These are phyloP conservation scores for Diaporthe destruens DNA, from an alignment of 2,329 filamentous ascomycete genomes.

Conservation along the genomic window DNA sequence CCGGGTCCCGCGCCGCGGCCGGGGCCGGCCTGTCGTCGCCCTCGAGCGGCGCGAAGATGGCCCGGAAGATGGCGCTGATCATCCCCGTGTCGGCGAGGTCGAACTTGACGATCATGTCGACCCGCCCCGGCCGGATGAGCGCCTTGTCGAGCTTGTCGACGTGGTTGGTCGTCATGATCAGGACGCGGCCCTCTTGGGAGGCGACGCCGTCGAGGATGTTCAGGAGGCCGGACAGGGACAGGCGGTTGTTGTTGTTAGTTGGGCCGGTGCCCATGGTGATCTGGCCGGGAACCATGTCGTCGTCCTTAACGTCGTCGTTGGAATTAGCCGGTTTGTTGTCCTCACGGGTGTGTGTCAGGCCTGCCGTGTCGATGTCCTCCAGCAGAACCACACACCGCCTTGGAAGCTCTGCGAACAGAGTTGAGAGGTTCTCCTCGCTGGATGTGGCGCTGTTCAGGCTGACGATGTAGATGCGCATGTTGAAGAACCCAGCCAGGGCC, in stretches of 20 bases:
- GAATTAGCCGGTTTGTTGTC: constrained; percentile 34
- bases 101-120: constrained; percentile 72
- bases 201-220: constrained; percentile 84
- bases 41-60: constrained; percentile 67
- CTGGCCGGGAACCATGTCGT: constrained; percentile 34
- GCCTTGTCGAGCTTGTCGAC: constrained; percentile 72
- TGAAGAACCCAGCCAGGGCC: constrained; percentile 77
- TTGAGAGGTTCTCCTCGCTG: constrained; percentile 74
- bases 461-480: constrained; percentile 79
- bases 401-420: constrained; percentile 76
- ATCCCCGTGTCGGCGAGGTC: constrained; percentile 66
- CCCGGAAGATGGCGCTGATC: constrained; percentile 66
- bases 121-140: constrained; percentile 71
- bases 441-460: constrained; percentile 73
- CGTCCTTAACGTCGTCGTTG: constrained; percentile 41
- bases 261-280: constrained; percentile 20
- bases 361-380: constrained; percentile 82
- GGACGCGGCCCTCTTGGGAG: constrained; percentile 72
- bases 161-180: constrained; percentile 77
- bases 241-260: constrained; percentile 46
- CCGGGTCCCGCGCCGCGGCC: constrained; percentile 47
- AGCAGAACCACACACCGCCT: constrained; percentile 79
- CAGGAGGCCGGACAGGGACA: constrained; percentile 82
- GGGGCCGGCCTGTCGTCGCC: constrained; percentile 56
- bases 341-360: constrained; percentile 72